Conservation (phyloP, 352 stramenopile species). For the Thraustotheca clavata region DNA sequence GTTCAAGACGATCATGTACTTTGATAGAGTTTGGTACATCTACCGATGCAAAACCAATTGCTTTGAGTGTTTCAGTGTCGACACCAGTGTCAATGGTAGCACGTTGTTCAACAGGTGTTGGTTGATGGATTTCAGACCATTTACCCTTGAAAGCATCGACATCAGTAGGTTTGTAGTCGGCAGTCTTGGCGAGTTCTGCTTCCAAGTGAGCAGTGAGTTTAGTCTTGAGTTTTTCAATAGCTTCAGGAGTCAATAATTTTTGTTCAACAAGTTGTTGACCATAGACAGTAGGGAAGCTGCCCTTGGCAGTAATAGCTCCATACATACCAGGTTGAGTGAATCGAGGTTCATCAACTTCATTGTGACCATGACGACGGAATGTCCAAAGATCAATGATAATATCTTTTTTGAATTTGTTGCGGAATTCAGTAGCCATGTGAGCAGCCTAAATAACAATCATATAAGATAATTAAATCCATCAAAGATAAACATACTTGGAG, state of each 20-base stretch:
- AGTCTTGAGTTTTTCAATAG: constrained; percentile 50
- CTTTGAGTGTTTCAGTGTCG: constrained; percentile 39
- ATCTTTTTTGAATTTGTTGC: constrained; percentile 78
- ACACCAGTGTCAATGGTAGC: constrained; percentile 39
- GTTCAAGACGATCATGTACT: constrained; percentile 64
- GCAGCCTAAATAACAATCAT: constrained; percentile 27
- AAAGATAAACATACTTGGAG: constrained; percentile 30
- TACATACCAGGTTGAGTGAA: constrained; percentile 89
- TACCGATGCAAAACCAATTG: constrained; percentile 57
- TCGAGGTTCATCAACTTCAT: constrained; percentile 82
- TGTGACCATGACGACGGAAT: constrained; percentile 84
- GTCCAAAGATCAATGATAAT: constrained; percentile 79
- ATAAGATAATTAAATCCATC: not conserved
- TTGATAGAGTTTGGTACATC: constrained; percentile 43
- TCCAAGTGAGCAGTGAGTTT: constrained; percentile 57
- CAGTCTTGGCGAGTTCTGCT: constrained; percentile 44
- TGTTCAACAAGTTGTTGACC: constrained; percentile 47
- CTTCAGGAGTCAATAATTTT: constrained; percentile 44
- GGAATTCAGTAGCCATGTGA: constrained; percentile 68
- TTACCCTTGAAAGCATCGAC: constrained; percentile 73
- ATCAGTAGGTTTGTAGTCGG: constrained; percentile 51
- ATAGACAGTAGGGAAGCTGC: constrained; percentile 63
- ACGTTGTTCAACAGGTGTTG: constrained; percentile 28
- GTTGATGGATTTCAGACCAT: constrained; percentile 47
- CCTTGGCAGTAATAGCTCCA: constrained; percentile 47